These are phyloP conservation scores for Yamadazyma sp. DNA, from an alignment of 805 yeast species.

Conservation along the genomic window DNA sequence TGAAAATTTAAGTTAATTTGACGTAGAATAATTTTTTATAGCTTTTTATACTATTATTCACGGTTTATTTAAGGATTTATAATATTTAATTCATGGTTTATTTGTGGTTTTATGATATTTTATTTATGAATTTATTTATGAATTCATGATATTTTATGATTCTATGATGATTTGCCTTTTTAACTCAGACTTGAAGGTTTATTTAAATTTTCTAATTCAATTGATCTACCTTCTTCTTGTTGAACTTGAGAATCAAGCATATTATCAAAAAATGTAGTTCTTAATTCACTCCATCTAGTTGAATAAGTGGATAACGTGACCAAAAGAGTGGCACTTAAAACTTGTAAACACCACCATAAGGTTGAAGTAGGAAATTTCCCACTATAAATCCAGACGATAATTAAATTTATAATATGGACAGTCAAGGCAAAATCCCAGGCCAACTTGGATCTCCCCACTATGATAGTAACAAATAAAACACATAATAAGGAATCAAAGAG, in stretches of 20 bases:
- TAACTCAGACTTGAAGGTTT: background rate
- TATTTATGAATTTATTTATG: too few relatives aligned
- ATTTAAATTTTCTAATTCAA: slow-evolving; percentile 11
- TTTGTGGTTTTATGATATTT: too few relatives aligned
- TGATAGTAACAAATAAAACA: slow-evolving; percentile 77
- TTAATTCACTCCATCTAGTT: slow-evolving; percentile 86
- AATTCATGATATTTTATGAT: too few relatives aligned
- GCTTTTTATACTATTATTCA: too few relatives aligned
- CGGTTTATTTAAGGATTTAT: too few relatives aligned
- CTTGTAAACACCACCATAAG: slow-evolving; percentile 84
- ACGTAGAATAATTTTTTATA: too few relatives aligned
- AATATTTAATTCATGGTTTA: too few relatives aligned
- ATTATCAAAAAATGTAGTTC: slow-evolving; percentile 87
- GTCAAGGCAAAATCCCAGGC: slow-evolving; percentile 98
- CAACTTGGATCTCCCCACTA: slow-evolving; percentile 88
- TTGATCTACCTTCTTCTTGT: slow-evolving; percentile 10
- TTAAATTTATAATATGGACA: slow-evolving; percentile 73
- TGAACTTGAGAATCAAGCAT: slow-evolving; percentile 53
- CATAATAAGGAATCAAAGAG: slow-evolving; percentile 77
- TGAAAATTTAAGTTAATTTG: too few relatives aligned
- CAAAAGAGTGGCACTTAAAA: slow-evolving; percentile 62
- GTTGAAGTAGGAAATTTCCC: slow-evolving; percentile 65
- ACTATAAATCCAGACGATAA: slow-evolving; percentile 65
- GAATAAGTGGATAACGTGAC: slow-evolving; percentile 85
- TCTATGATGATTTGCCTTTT: too few relatives aligned